These are phyloP conservation scores for Brassica hybrid DNA, from an alignment of 441 rosid genomes.

Conservation along the genomic window DNA sequence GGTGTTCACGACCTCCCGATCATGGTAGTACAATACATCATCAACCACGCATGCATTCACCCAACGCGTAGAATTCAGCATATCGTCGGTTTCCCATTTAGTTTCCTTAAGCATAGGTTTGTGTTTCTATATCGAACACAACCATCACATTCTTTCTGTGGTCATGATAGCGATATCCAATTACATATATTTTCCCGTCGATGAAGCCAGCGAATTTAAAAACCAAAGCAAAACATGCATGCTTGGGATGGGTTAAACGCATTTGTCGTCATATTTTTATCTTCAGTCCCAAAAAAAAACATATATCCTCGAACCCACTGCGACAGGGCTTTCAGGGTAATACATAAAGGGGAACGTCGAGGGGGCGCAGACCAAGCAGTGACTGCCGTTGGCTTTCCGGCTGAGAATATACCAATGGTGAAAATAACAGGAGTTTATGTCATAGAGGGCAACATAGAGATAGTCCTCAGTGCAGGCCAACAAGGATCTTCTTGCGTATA, in stretches of 20 bases:
- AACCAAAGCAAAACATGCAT: neutral
- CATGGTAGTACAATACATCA: too few species aligned
- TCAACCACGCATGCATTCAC: too few species aligned
- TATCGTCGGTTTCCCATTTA: too few species aligned
- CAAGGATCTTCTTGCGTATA: neutral
- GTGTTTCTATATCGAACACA: neutral
- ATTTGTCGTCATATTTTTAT: neutral
- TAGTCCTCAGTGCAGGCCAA: neutral
- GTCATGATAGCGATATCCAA: neutral
- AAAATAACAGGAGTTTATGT: neutral
- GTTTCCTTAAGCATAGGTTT: neutral
- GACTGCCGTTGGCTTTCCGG: neutral
- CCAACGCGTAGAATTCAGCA: too few species aligned
- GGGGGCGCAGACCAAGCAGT: neutral
- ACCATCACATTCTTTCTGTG: neutral
- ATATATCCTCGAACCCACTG: neutral
- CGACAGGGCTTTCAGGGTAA: neutral
- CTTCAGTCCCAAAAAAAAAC: neutral
- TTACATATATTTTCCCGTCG: neutral
- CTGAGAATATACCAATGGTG: neutral
- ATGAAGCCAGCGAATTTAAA: neutral
- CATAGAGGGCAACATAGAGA: neutral
- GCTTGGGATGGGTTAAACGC: neutral
- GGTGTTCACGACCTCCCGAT: too few species aligned
- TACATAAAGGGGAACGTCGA: neutral